phyloP scores from a whole-genome alignment of 345 rosid species.

The Hevea brasiliensis region DNA sequence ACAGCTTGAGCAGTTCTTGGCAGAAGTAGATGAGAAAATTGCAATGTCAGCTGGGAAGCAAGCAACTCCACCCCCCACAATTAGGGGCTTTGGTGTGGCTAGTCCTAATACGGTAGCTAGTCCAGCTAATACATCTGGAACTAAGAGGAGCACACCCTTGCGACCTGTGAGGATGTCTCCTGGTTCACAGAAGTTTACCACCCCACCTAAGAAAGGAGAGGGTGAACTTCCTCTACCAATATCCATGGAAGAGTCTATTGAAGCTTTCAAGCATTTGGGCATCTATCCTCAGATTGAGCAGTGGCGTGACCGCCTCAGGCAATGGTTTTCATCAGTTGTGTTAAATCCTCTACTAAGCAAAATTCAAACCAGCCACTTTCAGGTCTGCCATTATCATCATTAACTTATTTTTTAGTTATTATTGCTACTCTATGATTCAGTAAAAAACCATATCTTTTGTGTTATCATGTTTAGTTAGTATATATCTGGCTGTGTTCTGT shows the following conservation, averaged over 20 bases:
- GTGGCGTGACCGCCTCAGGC: constrained; percentile 92
- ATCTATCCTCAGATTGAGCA: constrained; percentile 88
- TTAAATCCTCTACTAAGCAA: constrained; percentile 75
- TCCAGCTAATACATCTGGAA: constrained; percentile 76
- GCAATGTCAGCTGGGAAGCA: constrained; percentile 72
- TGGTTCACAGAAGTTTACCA: constrained; percentile 83
- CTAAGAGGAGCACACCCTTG: constrained; percentile 81
- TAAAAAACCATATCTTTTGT: background rate
- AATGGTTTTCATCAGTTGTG: constrained; percentile 85
- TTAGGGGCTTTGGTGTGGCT: constrained; percentile 57
- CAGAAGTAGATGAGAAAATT: constrained; percentile 73
- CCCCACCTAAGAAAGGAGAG: constrained; percentile 97
- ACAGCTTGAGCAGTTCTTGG: constrained; percentile 83
- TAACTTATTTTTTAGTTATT: background rate
- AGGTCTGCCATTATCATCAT: constrained; percentile 45
- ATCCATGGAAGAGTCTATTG: constrained; percentile 86
- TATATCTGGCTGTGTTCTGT: constrained; percentile 4
- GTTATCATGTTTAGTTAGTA: background rate
- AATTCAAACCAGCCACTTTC: constrained; percentile 80
- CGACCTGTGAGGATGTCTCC: constrained; percentile 98
- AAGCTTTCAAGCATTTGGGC: constrained; percentile 71
- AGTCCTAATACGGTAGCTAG: constrained; percentile 69
- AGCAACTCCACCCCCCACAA: constrained; percentile 75
- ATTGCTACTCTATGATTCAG: background rate
- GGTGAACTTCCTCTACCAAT: constrained; percentile 87